These are phyloP conservation scores for Suillus clintonianus DNA, from an alignment of 768 basidiomycete species.

Conservation along the genomic window DNA sequence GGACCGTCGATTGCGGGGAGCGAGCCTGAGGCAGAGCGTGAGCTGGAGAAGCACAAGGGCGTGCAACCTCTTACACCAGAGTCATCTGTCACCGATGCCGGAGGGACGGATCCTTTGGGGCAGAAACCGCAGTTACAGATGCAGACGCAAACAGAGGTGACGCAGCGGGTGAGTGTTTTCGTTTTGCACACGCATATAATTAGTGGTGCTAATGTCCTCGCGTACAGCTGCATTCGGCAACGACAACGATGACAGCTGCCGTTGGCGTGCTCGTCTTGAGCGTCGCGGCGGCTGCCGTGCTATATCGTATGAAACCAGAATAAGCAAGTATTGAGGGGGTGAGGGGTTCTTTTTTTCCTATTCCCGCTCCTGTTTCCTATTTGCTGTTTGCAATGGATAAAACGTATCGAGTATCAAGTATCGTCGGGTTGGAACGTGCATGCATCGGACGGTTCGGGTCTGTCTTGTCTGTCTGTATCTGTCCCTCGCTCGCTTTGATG, in stretches of 20 bases:
- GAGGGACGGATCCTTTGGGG: background rate
- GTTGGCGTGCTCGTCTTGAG: slow-evolving; percentile 66
- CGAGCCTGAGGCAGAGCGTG: slow-evolving; percentile 27
- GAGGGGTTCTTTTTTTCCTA: slow-evolving; percentile 1
- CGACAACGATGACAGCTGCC: slow-evolving; percentile 45
- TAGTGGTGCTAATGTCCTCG: slow-evolving; percentile 16
- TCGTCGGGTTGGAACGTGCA: background rate
- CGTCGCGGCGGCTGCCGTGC: slow-evolving; percentile 69
- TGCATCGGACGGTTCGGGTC: slow-evolving; percentile 4
- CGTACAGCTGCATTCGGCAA: slow-evolving; percentile 24
- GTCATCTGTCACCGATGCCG: slow-evolving; percentile 30
- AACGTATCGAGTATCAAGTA: background rate
- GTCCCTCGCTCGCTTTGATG: background rate
- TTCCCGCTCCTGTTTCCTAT: background rate
- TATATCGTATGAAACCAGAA: slow-evolving; percentile 66
- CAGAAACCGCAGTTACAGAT: background rate
- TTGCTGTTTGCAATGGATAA: slow-evolving; percentile 7
- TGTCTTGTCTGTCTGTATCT: background rate
- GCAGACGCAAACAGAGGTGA: slow-evolving; percentile 11
- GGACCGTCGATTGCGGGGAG: slow-evolving; percentile 28
- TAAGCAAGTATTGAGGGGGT: slow-evolving; percentile 11
- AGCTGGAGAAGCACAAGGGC: slow-evolving; percentile 14
- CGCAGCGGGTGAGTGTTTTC: slow-evolving; percentile 32
- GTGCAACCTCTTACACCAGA: slow-evolving; percentile 31
- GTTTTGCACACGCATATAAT: slow-evolving; percentile 6